These are phyloP conservation scores for Lophiotrema nucula DNA, from an alignment of 495 filamentous ascomycete genomes.

Conservation along the genomic window DNA sequence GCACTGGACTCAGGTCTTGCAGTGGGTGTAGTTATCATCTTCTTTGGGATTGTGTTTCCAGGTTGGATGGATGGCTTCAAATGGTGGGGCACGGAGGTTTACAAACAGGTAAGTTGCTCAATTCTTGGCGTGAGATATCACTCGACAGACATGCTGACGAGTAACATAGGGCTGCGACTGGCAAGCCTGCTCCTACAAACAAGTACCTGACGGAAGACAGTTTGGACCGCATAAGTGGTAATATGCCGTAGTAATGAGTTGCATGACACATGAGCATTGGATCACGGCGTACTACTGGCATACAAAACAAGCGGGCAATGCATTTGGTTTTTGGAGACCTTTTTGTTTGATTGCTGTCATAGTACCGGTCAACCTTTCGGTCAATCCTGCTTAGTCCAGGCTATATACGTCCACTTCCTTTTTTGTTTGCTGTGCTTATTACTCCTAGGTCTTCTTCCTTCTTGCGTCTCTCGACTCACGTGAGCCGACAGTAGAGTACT, in stretches of 20 bases:
- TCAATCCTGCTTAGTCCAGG: too few species aligned
- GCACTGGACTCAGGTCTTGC: slow-evolving; percentile 80
- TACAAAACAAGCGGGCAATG: too few species aligned
- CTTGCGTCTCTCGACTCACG: too few species aligned
- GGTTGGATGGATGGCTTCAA: slow-evolving; percentile 51
- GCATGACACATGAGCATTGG: too few species aligned
- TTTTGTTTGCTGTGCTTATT: too few species aligned
- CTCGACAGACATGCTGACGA: not conserved
- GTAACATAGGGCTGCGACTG: slow-evolving; percentile 36
- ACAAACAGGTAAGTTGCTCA: slow-evolving; percentile 34
- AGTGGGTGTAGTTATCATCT: slow-evolving; percentile 74
- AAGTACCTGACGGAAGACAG: slow-evolving; percentile 22
- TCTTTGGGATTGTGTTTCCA: slow-evolving; percentile 77
- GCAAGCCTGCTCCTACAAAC: slow-evolving; percentile 36
- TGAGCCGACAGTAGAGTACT: too few species aligned
- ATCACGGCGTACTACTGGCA: too few species aligned
- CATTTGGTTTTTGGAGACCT: too few species aligned
- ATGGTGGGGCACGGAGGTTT: slow-evolving; percentile 42
- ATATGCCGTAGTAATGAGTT: slow-evolving; percentile 3
- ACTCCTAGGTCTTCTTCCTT: too few species aligned
- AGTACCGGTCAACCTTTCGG: too few species aligned
- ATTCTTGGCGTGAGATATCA: not conserved
- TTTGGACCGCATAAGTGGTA: slow-evolving; percentile 36
- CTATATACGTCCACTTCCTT: too few species aligned
- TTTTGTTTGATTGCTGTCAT: too few species aligned